Base-by-base conservation (phyloP, 768 basidiomycete species). In the Psilocybe tampanensis region DNA sequence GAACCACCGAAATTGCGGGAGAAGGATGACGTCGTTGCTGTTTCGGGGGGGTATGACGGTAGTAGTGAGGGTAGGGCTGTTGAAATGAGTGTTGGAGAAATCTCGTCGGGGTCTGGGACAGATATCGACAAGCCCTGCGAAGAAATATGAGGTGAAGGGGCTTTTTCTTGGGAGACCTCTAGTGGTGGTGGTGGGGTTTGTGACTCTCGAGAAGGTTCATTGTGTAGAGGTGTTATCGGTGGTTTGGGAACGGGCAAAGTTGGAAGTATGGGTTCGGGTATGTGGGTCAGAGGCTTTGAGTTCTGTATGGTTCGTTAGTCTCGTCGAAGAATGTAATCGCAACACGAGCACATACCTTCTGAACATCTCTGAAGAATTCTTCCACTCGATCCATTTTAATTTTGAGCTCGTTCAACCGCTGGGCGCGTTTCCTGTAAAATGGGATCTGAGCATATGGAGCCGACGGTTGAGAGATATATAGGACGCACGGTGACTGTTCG, bases 361-460 rank as follows among this genome's bases (percentile, higher is more conserved):
- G 80, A 1, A 85, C 73, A 2, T 78, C 78, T 39, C 73, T 72
- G 60, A 88, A 72, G 57, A 80, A 76, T 1, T 65, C 64, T 48
- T 92, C 86, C 22, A 89, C 70, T 23, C 75, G 73, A 55, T 86
- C 83, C 4, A 92, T 72, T 24, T 78, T 84, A 22, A 67, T 69
- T 43, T 74, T 75, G 17, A 82, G 72, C 32, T 80, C 81, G 7
- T 76, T 73, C 60, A 82, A 77, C 12, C 77, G 74, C 48, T 76
- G 72, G 18, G 74, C 63, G 29, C 75, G 76, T 24, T 74, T 69
- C 44, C 84, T 86, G 56, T 2, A 44, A 12, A 29, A 22, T 11
- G 13, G 39, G 29, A 32, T 11, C 47, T 22, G 52, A 51, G 48
- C 47, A 42, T 34, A 24, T 53, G 47, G 36, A 41, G 36, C 39